Percentiles rank a stretch among this genome's conserved stretches.
phyloP scores from a whole-genome alignment of 2,329 filamentous ascomycete genomes.

The Annulohypoxylon truncatum region DNA sequence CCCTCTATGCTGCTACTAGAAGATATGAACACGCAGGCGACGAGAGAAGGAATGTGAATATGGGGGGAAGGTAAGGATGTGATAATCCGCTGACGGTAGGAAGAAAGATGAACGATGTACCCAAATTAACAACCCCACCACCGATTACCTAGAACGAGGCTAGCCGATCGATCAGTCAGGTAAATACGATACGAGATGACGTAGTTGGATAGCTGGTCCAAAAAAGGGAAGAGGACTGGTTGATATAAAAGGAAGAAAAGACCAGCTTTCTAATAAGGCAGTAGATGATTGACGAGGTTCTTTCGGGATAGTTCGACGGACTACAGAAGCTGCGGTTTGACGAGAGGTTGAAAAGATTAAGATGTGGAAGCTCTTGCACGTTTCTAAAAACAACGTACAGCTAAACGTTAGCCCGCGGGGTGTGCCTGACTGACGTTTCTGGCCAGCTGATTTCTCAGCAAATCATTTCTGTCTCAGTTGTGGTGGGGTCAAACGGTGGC shows the following conservation, averaged over 20 bases:
- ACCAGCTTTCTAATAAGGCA: slow-evolving; percentile 26
- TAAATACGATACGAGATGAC: slow-evolving; percentile 24
- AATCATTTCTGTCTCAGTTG: slow-evolving; percentile 13
- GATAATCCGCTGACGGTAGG: slow-evolving; percentile 10
- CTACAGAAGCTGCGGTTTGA: slow-evolving; percentile 14
- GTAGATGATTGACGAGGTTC: not conserved
- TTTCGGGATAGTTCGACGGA: slow-evolving; percentile 7
- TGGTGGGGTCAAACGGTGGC: slow-evolving; percentile 25
- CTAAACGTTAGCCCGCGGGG: slow-evolving; percentile 17
- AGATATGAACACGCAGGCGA: not conserved
- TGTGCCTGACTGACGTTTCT: slow-evolving; percentile 18
- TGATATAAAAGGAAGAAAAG: slow-evolving; percentile 20
- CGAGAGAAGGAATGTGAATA: not conserved
- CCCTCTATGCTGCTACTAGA: slow-evolving; percentile 17
- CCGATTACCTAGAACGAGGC: slow-evolving; percentile 34
- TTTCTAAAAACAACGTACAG: slow-evolving; percentile 12
- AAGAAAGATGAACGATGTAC: slow-evolving; percentile 29
- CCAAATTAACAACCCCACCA: slow-evolving; percentile 40
- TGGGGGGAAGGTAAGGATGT: not conserved
- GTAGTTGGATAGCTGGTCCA: slow-evolving; percentile 23
- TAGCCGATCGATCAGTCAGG: slow-evolving; percentile 26
- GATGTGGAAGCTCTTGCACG: slow-evolving; percentile 22
- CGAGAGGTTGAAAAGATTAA: not conserved
- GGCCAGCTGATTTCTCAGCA: slow-evolving; percentile 37
- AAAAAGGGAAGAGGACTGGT: slow-evolving; percentile 19